Base-by-base conservation (phyloP, 495 filamentous ascomycete genomes). In the Geopyxis carbonaria region DNA sequence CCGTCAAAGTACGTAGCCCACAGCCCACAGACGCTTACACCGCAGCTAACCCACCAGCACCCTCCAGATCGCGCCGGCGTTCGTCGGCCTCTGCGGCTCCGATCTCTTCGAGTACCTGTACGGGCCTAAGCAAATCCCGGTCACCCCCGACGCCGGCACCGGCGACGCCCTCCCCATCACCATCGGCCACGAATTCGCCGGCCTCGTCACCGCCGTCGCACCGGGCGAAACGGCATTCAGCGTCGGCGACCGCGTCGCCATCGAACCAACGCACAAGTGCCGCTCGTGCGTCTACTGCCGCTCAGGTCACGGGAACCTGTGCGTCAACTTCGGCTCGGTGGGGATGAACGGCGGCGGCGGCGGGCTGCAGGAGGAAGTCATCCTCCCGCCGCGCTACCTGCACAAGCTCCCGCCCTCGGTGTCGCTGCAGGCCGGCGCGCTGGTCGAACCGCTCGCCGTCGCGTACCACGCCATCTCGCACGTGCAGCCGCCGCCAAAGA, bases 261-360 rank as follows among this genome's bases (percentile, higher is more conserved):
- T 89, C 13, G 81, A 89, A 62, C 78, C 83, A 50, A 80, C 80
- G n/a, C 59, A 81, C 6, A 79, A 80, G n/a, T 91, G 82, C 52
- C 67, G 66, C 19, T 47, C 62, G 31, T 91, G 82, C 56, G 61
- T 66, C 5, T 59, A 76, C 16, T 91, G 82, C 56, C 47, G 48
- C 14, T 62, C 64, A 31, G 78, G 77, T 19, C 66, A 81, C 36
- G 89, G 91, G 57, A 93, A 91, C 58, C 80, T 93, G 61, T 93
- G 83, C 65, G 64, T 66, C n/a, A 57, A 61, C 7, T 76, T 93
- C 71, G 64, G 62, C 34, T 93, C 82, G 11, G 86, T 85, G 61
- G 58, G 64, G 21, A 76, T 75, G 57, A 79, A 80, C 2, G 82
- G 91, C 48, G 66, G 72, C 15, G 81, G 91, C 60, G 82, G 83